phyloP scores from a whole-genome alignment of 176 grass and related monocot species.

The bread wheat (Triticum aestivum) region IWGSC_CS_RefSeq_v2.1 NC_057811.1:108768543-108769042 shows the following conservation, averaged over 20 bases:
- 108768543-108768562: neutral
- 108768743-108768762: conserved; percentile 37
- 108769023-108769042: neutral
- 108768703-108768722: conserved; percentile 35
- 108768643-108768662: neutral
- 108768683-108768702: neutral
- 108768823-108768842: neutral
- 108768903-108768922: neutral
- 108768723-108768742: conserved; percentile 57
- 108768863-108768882: conserved; percentile 65
- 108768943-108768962: neutral
- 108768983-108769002: neutral
- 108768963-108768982: neutral
- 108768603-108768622: conserved; percentile 26
- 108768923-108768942: neutral
- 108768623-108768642: conserved; percentile 45
- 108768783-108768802: conserved; percentile 2
- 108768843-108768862: conserved; percentile 50
- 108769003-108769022: neutral
- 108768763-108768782: neutral
- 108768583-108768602: conserved; percentile 49
- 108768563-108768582: conserved; percentile 19
- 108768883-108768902: conserved; percentile 95
- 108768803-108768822: neutral
- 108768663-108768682: conserved; percentile 15